Evolutionary conservation across 2,329 filamentous ascomycete species (phyloP).

Genomic region (Capronia epimyces): DNA sequence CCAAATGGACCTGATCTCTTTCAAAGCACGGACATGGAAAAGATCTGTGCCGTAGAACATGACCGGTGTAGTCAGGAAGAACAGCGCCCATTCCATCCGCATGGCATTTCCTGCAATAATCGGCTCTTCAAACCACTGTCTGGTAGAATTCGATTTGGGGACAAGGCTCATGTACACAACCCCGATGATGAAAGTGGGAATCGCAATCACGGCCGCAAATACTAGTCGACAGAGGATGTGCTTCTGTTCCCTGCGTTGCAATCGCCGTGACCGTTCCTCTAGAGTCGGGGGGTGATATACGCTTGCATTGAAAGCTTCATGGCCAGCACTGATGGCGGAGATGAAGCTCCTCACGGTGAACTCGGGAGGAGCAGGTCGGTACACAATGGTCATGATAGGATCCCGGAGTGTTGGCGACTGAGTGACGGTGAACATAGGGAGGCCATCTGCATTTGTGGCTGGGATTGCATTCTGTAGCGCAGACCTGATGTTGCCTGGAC

Average conservation of each 20-base stretch:
- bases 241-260: constrained; percentile 64
- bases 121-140: constrained; percentile 63
- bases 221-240: constrained; percentile 65
- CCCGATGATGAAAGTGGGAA: constrained; percentile 81
- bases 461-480: constrained; percentile 27
- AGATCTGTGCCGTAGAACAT: constrained; percentile 82
- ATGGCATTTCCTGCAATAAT: constrained; percentile 66
- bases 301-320: constrained; percentile 60
- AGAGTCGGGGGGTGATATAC: constrained; percentile 76
- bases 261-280: constrained; percentile 70
- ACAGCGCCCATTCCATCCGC: constrained; percentile 71
- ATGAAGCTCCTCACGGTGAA: constrained; percentile 75
- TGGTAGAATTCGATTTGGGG: constrained; percentile 51
- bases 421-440: constrained; percentile 46
- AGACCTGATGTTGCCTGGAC: constrained; percentile 48
- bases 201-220: constrained; percentile 62
- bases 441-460: constrained; percentile 27
- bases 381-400: constrained; percentile 66
- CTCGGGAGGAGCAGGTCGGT: constrained; percentile 59
- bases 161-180: constrained; percentile 88
- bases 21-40: constrained; percentile 73
- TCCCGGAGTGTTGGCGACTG: constrained; percentile 53
- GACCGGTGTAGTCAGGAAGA: constrained; percentile 75
- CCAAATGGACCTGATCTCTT: constrained; percentile 75
- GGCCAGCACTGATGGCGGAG: constrained; percentile 58